Base-by-base conservation (phyloP, 805 yeast genomes). In the Candida patagonica region DNA sequence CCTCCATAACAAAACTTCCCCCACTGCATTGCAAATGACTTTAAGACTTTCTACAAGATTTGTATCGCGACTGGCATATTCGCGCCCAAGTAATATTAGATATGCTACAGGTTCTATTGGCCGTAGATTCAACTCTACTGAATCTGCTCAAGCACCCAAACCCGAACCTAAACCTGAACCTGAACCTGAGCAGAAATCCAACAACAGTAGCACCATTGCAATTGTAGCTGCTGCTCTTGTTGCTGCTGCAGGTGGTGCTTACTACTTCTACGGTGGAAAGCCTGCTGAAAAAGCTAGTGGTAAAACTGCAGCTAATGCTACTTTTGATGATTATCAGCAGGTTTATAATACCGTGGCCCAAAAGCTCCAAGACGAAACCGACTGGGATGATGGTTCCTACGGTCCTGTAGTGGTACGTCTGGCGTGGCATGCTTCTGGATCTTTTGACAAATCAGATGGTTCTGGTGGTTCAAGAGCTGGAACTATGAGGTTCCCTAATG, bases 391-490 rank as follows among this genome's bases (percentile, higher is more conserved):
- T 47, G 79, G 83, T 16, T 74, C 78, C 3, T 70, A 76, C 45
- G 92, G 84, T 1, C 94, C 94, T 4, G 73, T 77, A 17, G 61
- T 82, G 32, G 73, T 82, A 15, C 71, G 92, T 52, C 67, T 82
- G 36, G 78, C 92, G 19, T 82, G 92, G 92, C 92, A 83, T 54
- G 67, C 78, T 29, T 73, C 83, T 47, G 92, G 88, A n/a, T 80
- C 87, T n/a, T 83, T 65, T 56, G 80, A 80, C 48, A 63, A 63
- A 47, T 46, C 50, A 12, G 63, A 57, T n/a, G 55, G 64, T 27
- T 50, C 72, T 3, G 62, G 62, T 16, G 70, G 70, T 55, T 75
- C 84, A 1, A 76, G 68, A 51, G 85, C 86, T 32, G 86, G 85
- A 35, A 78, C 87, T 10, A 76, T 78, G 71, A 65, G 58, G 36